These are phyloP conservation scores for Macrophomina tecta DNA, from an alignment of 2,329 filamentous ascomycete genomes.

Conservation along the genomic window DNA sequence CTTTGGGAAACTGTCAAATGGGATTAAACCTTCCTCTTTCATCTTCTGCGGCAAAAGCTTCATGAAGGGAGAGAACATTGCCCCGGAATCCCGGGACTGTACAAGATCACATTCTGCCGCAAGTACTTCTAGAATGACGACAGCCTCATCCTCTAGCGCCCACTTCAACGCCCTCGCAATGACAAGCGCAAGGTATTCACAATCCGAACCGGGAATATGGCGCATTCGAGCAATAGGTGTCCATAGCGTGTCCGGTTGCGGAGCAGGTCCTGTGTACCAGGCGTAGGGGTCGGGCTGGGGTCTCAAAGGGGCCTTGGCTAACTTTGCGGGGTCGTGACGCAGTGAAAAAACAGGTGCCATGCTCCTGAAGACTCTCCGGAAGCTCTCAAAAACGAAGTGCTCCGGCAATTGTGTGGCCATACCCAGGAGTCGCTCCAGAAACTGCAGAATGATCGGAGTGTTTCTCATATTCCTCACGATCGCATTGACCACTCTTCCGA, in stretches of 20 bases:
- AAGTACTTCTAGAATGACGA: not conserved
- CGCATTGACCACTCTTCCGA: not conserved
- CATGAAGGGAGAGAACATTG: not conserved
- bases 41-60: not conserved
- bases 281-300: no score
- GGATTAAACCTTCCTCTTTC: not conserved
- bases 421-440: not conserved
- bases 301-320: not conserved
- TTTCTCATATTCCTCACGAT: not conserved
- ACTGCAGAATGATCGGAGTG: not conserved
- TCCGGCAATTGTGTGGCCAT: not conserved
- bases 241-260: not conserved
- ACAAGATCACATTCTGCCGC: not conserved
- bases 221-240: not conserved
- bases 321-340: not conserved
- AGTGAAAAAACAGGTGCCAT: not conserved
- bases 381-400: not conserved
- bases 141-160: not conserved
- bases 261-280: not conserved
- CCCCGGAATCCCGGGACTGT: not conserved
- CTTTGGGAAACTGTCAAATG: not conserved
- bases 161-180: not conserved
- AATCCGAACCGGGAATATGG: not conserved
- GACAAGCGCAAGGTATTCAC: not conserved
- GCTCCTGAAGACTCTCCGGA: not conserved